Base-by-base conservation (phyloP, 768 basidiomycete genomes). In the Phallus indusiatus region DNA sequence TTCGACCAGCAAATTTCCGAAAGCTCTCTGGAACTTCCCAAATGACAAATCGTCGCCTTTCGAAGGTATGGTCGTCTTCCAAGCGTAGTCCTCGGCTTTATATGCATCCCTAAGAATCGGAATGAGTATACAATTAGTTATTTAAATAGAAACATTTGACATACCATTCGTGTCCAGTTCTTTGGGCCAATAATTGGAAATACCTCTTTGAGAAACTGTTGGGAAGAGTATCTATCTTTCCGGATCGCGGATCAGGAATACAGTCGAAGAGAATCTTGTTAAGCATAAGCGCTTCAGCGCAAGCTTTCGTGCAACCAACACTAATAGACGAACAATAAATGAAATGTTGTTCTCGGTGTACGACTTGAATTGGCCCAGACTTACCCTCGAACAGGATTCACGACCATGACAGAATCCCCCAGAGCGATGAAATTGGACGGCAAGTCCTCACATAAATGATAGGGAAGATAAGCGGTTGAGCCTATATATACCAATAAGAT, bases 351-450 rank as follows among this genome's bases (percentile, higher is more conserved):
- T n/a, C n/a, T n/a, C n/a, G n/a, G n/a, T n/a, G n/a, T n/a, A n/a
- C n/a, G n/a, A n/a, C n/a, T n/a, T n/a, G n/a, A n/a, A n/a, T n/a
- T n/a, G n/a, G n/a, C n/a, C n/a, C n/a, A n/a, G n/a, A 50, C 55
- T 46, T 24, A 65, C 64, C 63, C 67, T 54, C 56, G 60, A 2
- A 63, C 47, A 12, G 68, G 68, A 46, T 67, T 67, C 17, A 69
- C n/a, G 46, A 50, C 47, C 70, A 73, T 69, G 8, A 70, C 65
- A 35, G 70, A 67, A 53, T 74, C 73, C n/a, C 73, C 73, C 28
- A 73, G 6, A 1, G 71, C 72, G 37, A 73, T 62, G 48, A 66
- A 74, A 58, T 73, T 74, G 10, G 60, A 54, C 0, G 73, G 73
- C 7, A 73, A 56, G 9, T n/a, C 21, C 46, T 67, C 63, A 3